Base-by-base conservation (phyloP, 2,329 filamentous ascomycete genomes). In the Arthrobotrys sphaeroides region DNA sequence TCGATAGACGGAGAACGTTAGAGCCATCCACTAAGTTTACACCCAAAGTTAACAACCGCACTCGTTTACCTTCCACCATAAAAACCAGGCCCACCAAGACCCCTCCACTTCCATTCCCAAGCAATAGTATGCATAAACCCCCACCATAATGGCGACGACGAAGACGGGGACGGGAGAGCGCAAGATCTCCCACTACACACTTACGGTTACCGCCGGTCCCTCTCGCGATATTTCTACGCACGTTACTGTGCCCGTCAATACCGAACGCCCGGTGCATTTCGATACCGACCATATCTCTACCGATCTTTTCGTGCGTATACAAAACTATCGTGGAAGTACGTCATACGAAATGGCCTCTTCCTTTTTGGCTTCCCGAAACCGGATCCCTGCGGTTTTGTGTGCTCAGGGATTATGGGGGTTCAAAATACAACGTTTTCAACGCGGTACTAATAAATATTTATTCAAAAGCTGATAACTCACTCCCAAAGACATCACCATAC, bases 151-250 rank as follows among this genome's bases (percentile, higher is more conserved):
- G n/a, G n/a, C n/a, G n/a, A n/a, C n/a, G n/a, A n/a, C n/a, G n/a
- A n/a, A n/a, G n/a, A n/a, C n/a, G n/a, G n/a, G n/a, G n/a, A n/a
- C n/a, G n/a, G n/a, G n/a, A n/a, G n/a, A n/a, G n/a, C 53, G 62
- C 36, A 74, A 57, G 33, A 59, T 70, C 26, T 55, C 68, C 20
- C 26, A 43, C 22, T 76, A 76, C 42, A 69, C 38, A 3, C 59
- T 76, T 13, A 40, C 59, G 18, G 66, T 76, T 10, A 76, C 73
- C 47, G 73, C 73, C 24, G 73, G 73, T 6, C 73, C 73, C 33
- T 65, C 73, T 6, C 73, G 73, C 22, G 73, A 76, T 38, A 10
- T 45, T 20, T 47, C 57, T 12, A 65, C 73, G 9, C 73, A 76
- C 49, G 47, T 60, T 16, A 28, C 65, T 40, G 65, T 76, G 3